A percentile compares a stretch with the other conserved stretches of the same genome.
These are phyloP conservation scores for Fagopyrum tataricum DNA, from an alignment of 148 eudicot genomes.

Conservation along the genomic window DNA sequence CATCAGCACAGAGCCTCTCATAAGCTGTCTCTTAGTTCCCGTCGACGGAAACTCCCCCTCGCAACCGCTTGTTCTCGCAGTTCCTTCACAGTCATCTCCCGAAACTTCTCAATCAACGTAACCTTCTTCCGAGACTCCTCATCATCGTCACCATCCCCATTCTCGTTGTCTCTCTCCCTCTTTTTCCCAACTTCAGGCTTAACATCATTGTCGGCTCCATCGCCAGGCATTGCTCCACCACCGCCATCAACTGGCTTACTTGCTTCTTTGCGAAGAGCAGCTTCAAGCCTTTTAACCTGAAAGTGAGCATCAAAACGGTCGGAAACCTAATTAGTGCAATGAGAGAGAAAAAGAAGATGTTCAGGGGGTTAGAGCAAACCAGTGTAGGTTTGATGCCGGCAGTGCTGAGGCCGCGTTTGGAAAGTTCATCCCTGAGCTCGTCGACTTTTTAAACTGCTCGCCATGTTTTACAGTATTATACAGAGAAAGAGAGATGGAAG, in stretches of 20 bases:
- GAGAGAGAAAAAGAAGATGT: background rate
- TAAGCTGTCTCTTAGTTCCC: slow-evolving; percentile 71
- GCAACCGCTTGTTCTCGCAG: slow-evolving; percentile 55
- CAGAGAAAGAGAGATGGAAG: background rate
- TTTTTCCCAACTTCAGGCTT: slow-evolving; percentile 25
- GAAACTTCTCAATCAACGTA: slow-evolving; percentile 38
- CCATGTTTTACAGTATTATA: slow-evolving; percentile 7
- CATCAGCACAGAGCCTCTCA: slow-evolving; percentile 46
- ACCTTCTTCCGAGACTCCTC: slow-evolving; percentile 36
- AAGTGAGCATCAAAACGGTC: background rate
- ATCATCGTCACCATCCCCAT: slow-evolving; percentile 17
- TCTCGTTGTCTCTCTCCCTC: slow-evolving; percentile 38
- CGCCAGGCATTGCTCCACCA: background rate
- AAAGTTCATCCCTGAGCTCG: slow-evolving; percentile 64
- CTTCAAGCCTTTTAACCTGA: slow-evolving; percentile 59
- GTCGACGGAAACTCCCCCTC: slow-evolving; percentile 41
- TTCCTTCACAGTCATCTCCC: slow-evolving; percentile 43
- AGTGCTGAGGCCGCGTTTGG: slow-evolving; percentile 61
- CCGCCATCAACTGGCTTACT: slow-evolving; percentile 17
- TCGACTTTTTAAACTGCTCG: slow-evolving; percentile 55
- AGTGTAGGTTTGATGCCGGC: slow-evolving; percentile 62
- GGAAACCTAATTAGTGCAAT: background rate
- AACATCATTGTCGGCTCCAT: background rate
- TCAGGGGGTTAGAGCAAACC: slow-evolving; percentile 20
- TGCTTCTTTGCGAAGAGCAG: slow-evolving; percentile 38